A percentile compares a stretch with the other conserved stretches of the same genome.
Evolutionary conservation across 352 stramenopile species (phyloP).

Genomic region (Labyrinthula sp.): DNA sequence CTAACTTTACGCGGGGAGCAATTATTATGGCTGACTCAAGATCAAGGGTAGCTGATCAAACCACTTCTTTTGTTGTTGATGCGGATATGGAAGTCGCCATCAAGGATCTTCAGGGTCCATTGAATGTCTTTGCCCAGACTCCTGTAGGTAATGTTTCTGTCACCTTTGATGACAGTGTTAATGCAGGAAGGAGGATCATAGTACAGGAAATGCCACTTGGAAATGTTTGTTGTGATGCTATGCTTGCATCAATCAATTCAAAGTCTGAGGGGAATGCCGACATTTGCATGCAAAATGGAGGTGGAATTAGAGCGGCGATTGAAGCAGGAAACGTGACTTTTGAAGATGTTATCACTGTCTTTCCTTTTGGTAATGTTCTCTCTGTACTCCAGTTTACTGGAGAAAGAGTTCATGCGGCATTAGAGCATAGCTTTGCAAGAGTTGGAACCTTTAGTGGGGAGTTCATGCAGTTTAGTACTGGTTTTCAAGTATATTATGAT

Average conservation of each 20-base stretch:
- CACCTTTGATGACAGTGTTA: too few species aligned
- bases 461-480: constrained; percentile 15
- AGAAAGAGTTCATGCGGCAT: neutral
- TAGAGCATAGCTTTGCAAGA: constrained; percentile 10
- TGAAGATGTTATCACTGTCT: constrained; percentile 8
- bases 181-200: too few species aligned
- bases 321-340: constrained; percentile 11
- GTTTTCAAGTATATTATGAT: constrained; percentile 3
- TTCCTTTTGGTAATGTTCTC: constrained; percentile 23
- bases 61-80: too few species aligned
- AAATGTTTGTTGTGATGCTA: constrained; percentile 19
- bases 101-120: neutral
- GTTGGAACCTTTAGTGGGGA: constrained; percentile 5
- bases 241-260: constrained; percentile 1
- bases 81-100: constrained; percentile 1
- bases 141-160: constrained; percentile 6
- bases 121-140: constrained; percentile 1
- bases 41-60: constrained; percentile 5
- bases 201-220: constrained; percentile 19
- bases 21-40: too few species aligned
- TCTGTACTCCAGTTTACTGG: constrained; percentile 12
- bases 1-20: neutral
- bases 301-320: constrained; percentile 8
- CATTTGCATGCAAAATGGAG: constrained; percentile 13
- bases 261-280: neutral